A percentile compares a stretch with the other conserved stretches of the same genome.
These are phyloP conservation scores for Zarea fungicola DNA, from an alignment of 2,329 filamentous ascomycete genomes.

Conservation along the genomic window DNA sequence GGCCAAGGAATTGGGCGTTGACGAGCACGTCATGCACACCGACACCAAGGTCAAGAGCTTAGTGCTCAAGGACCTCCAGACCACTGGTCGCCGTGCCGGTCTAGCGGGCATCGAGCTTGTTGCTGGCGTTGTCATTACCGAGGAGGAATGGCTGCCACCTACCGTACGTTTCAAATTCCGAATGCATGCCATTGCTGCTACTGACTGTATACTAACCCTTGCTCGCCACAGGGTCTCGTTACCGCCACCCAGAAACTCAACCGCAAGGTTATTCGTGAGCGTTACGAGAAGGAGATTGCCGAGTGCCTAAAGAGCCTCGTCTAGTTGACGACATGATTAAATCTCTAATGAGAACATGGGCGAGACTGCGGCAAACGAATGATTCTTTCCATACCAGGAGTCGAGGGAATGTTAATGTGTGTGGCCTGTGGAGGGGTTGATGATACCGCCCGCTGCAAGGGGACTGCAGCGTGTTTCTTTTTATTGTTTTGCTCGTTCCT, in stretches of 20 bases:
- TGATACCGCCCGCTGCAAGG: conserved; percentile 17
- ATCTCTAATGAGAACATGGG: conserved; percentile 3
- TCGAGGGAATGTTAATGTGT: not conserved
- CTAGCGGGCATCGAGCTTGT: conserved; percentile 69
- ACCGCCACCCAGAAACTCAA: conserved; percentile 60
- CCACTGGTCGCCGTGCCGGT: conserved; percentile 59
- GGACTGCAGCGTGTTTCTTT: conserved; percentile 11
- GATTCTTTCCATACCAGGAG: conserved; percentile 1
- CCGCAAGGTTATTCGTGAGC: conserved; percentile 45
- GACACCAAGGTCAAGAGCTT: conserved; percentile 58
- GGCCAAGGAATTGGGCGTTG: conserved; percentile 56
- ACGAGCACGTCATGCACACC: conserved; percentile 62
- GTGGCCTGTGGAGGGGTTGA: conserved; percentile 10
- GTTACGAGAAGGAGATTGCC: conserved; percentile 48
- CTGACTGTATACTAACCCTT: conserved; percentile 17
- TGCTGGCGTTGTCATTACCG: conserved; percentile 68
- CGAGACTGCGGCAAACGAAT: conserved; percentile 3
- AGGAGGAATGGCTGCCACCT: conserved; percentile 83
- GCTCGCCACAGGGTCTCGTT: conserved; percentile 44
- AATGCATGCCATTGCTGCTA: not conserved
- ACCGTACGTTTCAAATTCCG: conserved; percentile 61
- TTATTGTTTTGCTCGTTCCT: conserved; percentile 1
- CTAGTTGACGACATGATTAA: conserved; percentile 1
- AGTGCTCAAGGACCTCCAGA: conserved; percentile 64
- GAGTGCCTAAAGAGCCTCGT: conserved; percentile 29